A percentile compares a stretch with the other conserved stretches of the same genome.
phyloP scores from a whole-genome alignment of 352 stramenopile genomes.

The Halophytophthora polymorphica region DNA sequence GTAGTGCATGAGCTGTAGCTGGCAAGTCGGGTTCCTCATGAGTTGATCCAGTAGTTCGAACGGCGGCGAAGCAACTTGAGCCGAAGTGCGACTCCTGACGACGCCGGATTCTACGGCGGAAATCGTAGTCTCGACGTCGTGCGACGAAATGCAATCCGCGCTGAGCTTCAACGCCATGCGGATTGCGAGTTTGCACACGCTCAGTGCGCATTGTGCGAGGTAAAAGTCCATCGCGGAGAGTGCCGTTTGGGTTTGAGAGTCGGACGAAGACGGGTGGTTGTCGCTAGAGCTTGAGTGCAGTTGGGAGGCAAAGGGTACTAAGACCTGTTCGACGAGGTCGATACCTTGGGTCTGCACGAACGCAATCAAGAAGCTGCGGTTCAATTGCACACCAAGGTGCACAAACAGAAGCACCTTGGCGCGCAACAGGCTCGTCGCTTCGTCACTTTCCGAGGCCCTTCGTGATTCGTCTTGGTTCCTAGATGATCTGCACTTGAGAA shows the following conservation, averaged over 20 bases:
- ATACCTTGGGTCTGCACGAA: conserved; percentile 38
- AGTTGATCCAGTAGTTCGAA: conserved; percentile 53
- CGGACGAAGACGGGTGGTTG: background rate
- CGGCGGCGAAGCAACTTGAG: conserved; percentile 34
- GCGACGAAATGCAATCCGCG: conserved; percentile 52
- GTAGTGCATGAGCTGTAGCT: conserved; percentile 47
- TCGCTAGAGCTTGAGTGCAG: conserved; percentile 10
- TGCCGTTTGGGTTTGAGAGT: conserved; percentile 1
- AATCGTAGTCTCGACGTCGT: conserved; percentile 22
- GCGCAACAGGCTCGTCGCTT: conserved; percentile 27
- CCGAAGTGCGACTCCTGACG: conserved; percentile 7
- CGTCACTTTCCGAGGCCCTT: conserved; percentile 7
- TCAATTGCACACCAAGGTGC: conserved; percentile 53
- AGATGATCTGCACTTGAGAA: conserved; percentile 17
- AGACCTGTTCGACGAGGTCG: conserved; percentile 29
- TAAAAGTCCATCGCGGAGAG: conserved; percentile 39
- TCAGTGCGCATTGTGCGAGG: conserved; percentile 56
- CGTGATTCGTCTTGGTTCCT: background rate
- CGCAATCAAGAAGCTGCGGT: conserved; percentile 29
- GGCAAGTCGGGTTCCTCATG: conserved; percentile 46
- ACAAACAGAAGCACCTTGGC: conserved; percentile 69
- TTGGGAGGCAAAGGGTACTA: conserved; percentile 24
- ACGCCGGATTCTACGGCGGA: conserved; percentile 18
- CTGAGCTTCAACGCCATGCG: conserved; percentile 65
- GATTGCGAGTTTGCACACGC: conserved; percentile 53